Base-by-base conservation (phyloP, 257 asterid species). In the Salvia miltiorrhiza region DNA sequence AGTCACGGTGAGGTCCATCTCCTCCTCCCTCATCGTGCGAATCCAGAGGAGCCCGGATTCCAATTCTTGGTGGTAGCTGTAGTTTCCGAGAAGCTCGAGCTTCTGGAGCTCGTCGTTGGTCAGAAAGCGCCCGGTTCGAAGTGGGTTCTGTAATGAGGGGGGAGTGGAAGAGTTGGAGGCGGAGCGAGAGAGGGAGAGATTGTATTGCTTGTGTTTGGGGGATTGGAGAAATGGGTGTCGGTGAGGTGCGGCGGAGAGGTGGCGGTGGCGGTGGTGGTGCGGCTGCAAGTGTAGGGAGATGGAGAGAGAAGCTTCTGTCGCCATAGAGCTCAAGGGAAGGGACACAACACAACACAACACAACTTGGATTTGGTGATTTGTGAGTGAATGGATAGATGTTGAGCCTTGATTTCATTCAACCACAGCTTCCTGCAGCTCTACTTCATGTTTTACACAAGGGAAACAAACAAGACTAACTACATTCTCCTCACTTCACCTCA, bases 11-110 rank as follows among this genome's bases (percentile, higher is more conserved):
- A 83, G 76, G 67, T 91, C 98, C 78, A 86, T 74, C 67, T 94
- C 98, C 73, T 91, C 98, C 28, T 82, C 88, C 83, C 83, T 78
- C 98, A 89, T 91, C 19, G 82, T 65, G 30, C 96, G 91, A 41
- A 88, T 77, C 78, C 81, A 82, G 19, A 94, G 83, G 13, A 84
- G 76, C 74, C 99, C 99, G 16, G 93, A 79, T 77, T 78, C 83
- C 76, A 94, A 70, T 81, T 91, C 81, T 59, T 85, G 86, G 65
- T 77, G 82, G 79, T 88, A 94, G 70, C 79, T 74, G 35, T 69
- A 94, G 64, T 78, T 81, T 7, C 75, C 82, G 3, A 94, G 89
- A 40, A 81, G 55, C 7, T 84, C 78, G 67, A 91, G 86, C 70
- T 81, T 85, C 64, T 82, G 85, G 67, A 91, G 90, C 59, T 91